Conservation (phyloP, 371 early-diverging fungal species). For the Apophysomyces sp. region DNA sequence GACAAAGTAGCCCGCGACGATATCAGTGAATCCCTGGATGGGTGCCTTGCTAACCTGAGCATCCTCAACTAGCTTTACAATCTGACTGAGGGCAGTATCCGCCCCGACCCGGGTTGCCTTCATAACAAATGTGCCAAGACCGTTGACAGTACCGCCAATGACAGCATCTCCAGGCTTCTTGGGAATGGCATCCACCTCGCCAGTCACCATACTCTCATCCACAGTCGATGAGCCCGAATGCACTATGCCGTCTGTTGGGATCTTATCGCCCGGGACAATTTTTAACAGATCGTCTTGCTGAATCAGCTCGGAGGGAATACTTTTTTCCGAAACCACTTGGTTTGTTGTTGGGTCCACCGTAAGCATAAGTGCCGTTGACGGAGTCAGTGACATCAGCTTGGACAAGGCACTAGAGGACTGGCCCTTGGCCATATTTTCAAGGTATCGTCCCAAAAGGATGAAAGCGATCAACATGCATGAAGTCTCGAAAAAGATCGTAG, state of each 20-base stretch:
- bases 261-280: conserved; percentile 89
- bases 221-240: conserved; percentile 81
- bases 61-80: conserved; percentile 87
- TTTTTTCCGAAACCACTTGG: conserved; percentile 55
- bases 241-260: conserved; percentile 93
- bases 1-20: conserved; percentile 88
- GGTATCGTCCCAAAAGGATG: conserved; percentile 85
- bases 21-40: conserved; percentile 82
- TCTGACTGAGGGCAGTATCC: conserved; percentile 84
- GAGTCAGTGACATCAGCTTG: conserved; percentile 85
- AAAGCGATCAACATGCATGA: conserved; percentile 89
- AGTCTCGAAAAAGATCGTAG: conserved; percentile 93
- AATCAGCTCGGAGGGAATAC: conserved; percentile 84
- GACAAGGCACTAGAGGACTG: conserved; percentile 88
- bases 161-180: conserved; percentile 72
- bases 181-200: conserved; percentile 89
- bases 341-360: conserved; percentile 30
- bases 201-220: conserved; percentile 98
- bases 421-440: conserved; percentile 94
- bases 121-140: conserved; percentile 71
- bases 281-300: conserved; percentile 84
- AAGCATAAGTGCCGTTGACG: conserved; percentile 60
- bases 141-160: conserved; percentile 95
- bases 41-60: conserved; percentile 88
- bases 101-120: conserved; percentile 76